phyloP scores from a whole-genome alignment of 2,329 filamentous ascomycete genomes.

The Aspergillus viridinutans region DNA sequence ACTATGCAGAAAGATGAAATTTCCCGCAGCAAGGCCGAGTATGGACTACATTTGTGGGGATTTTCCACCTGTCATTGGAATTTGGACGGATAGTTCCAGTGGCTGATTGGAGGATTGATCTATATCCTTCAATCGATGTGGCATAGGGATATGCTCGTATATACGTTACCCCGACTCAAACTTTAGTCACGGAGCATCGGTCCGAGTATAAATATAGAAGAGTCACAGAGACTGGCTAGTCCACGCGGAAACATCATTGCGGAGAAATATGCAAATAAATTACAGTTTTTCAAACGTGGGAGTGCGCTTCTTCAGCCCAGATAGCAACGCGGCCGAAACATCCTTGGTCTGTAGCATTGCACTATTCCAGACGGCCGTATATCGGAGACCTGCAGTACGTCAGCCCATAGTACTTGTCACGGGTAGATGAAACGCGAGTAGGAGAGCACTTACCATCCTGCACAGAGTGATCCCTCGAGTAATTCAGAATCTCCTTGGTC shows the following conservation, averaged over 20 bases:
- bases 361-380: constrained; percentile 84
- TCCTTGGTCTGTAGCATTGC: constrained; percentile 78
- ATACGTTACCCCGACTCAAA: not conserved
- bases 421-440: not conserved
- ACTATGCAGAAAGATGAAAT: not conserved
- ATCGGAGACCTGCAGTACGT: constrained; percentile 58
- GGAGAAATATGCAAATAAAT: not conserved
- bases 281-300: constrained; percentile 82
- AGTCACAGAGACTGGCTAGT: not conserved
- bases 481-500: constrained; percentile 83
- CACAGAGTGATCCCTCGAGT: constrained; percentile 71
- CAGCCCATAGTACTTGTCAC: not conserved
- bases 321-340: constrained; percentile 68
- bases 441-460: constrained; percentile 60
- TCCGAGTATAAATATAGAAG: not conserved
- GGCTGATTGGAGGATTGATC: not conserved
- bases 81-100: not conserved
- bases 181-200: not conserved
- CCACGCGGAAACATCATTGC: not conserved
- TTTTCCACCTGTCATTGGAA: not conserved
- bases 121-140: not conserved
- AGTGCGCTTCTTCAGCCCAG: constrained; percentile 71
- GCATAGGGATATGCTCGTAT: too few species aligned
- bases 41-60: not conserved
- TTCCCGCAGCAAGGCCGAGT: not conserved